Percentiles rank a stretch among this genome's conserved stretches.
phyloP scores from a whole-genome alignment of 495 filamentous ascomycete species.

The Talaromyces wortmannii region DNA sequence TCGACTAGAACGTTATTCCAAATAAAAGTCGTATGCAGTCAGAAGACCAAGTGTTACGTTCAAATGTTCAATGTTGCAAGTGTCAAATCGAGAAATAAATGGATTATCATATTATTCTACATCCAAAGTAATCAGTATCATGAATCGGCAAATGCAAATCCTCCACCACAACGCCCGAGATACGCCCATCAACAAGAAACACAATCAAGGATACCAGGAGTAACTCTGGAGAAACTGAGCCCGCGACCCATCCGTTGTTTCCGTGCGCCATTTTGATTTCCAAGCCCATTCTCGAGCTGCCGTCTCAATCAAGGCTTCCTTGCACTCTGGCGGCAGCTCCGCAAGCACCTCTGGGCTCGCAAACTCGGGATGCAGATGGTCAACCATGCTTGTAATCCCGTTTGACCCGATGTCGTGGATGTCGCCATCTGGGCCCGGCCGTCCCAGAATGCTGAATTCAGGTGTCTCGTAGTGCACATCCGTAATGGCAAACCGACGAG shows the following conservation, averaged over 20 bases:
- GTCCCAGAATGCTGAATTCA: constrained; percentile 45
- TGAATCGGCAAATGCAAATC: too few relatives aligned
- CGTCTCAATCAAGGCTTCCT: constrained; percentile 59
- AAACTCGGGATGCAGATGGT: constrained; percentile 33
- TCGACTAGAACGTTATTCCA: too few relatives aligned
- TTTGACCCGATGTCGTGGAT: constrained; percentile 53
- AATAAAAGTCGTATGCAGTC: too few relatives aligned
- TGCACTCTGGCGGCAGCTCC: constrained; percentile 65
- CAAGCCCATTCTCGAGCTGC: constrained; percentile 56
- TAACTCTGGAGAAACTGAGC: constrained; percentile 45
- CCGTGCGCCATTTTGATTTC: constrained; percentile 65
- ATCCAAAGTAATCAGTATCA: too few relatives aligned
- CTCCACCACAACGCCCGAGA: too few relatives aligned
- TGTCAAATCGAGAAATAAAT: too few relatives aligned
- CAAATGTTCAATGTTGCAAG: too few relatives aligned
- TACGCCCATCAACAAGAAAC: too few relatives aligned
- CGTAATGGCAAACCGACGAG: constrained; percentile 67
- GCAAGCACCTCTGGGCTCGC: constrained; percentile 61
- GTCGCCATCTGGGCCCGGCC: constrained; percentile 60
- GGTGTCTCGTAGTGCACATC: constrained; percentile 65
- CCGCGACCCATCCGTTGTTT: constrained; percentile 43
- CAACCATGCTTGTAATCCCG: constrained; percentile 49
- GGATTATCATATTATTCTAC: too few relatives aligned
- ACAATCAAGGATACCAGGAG: constrained; percentile 31
- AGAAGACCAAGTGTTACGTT: too few relatives aligned